Percentiles rank a stretch among this genome's conserved stretches.
These are phyloP conservation scores for Candida dendrica DNA, from an alignment of 805 yeast species.

Conservation along the genomic window DNA sequence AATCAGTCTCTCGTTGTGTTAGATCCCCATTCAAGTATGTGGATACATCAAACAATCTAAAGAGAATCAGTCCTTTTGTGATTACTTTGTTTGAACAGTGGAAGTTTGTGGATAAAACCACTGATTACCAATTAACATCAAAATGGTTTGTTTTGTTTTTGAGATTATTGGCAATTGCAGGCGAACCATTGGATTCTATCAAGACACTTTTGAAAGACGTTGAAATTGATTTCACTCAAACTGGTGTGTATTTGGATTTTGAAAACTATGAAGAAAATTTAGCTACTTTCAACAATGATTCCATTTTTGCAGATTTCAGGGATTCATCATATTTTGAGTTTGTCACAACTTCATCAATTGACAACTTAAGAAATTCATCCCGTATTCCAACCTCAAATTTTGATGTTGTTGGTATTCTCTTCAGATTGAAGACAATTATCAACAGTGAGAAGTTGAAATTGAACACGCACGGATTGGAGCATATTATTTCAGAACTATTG, in stretches of 20 bases:
- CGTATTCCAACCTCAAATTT: conserved; percentile 37
- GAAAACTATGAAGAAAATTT: conserved; percentile 11
- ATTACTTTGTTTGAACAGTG: conserved; percentile 65
- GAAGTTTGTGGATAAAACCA: conserved; percentile 36
- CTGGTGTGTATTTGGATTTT: conserved; percentile 14
- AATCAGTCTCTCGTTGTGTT: conserved; percentile 62
- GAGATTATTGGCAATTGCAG: conserved; percentile 42
- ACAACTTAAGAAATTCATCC: conserved; percentile 18
- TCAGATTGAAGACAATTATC: conserved; percentile 29
- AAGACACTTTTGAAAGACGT: conserved; percentile 4
- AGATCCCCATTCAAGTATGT: conserved; percentile 80
- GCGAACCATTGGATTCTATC: conserved; percentile 40
- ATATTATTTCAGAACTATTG: conserved; percentile 28
- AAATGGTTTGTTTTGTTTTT: conserved; percentile 47
- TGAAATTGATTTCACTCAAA: conserved; percentile 7
- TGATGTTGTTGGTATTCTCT: conserved; percentile 41
- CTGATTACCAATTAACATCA: conserved; percentile 19
- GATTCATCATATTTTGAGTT: conserved; percentile 28
- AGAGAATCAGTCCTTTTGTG: conserved; percentile 46
- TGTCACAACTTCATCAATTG: conserved; percentile 24
- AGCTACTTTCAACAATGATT: conserved; percentile 7
- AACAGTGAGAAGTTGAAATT: conserved; percentile 16
- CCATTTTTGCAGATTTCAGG: conserved; percentile 8
- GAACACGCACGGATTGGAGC: conserved; percentile 15
- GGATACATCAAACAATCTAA: conserved; percentile 39